A percentile compares a stretch with the other conserved stretches of the same genome.
phyloP scores from a whole-genome alignment of 352 stramenopile genomes.

The Pythium apleroticum region DNA sequence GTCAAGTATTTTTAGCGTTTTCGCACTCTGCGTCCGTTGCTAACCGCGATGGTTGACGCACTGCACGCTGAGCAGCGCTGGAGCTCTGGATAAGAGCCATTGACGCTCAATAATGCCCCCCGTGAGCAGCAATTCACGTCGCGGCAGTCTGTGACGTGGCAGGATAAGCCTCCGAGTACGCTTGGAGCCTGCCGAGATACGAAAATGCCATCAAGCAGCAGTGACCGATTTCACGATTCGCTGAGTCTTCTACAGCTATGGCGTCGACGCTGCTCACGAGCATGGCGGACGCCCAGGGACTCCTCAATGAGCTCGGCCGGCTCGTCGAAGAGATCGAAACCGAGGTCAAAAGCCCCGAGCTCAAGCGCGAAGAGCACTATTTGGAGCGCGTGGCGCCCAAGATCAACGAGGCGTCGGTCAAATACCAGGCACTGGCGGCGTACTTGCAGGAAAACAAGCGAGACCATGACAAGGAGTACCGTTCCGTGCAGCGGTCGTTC shows the following conservation, averaged over 20 bases:
- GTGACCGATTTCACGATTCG: no score
- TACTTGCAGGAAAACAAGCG: constrained; percentile 69
- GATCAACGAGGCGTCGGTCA: constrained; percentile 52
- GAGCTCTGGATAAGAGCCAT: not conserved
- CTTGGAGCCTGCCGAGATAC: not conserved
- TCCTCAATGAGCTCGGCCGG: constrained; percentile 35
- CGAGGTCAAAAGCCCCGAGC: constrained; percentile 34
- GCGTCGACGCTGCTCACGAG: constrained; percentile 32
- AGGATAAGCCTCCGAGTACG: constrained; percentile 3
- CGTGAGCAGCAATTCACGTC: not conserved
- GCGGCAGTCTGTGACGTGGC: not conserved
- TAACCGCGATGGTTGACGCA: not conserved
- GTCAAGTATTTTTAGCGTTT: not conserved
- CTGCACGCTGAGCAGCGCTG: no score
- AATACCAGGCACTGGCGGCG: constrained; percentile 60
- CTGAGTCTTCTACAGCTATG: not conserved
- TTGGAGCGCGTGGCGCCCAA: constrained; percentile 40
- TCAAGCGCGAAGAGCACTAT: constrained; percentile 63
- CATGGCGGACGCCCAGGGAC: constrained; percentile 42
- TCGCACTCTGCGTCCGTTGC: not conserved
- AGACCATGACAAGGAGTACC: constrained; percentile 46
- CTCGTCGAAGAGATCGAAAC: constrained; percentile 42
- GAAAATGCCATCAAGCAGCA: no score
- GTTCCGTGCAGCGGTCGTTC: constrained; percentile 57
- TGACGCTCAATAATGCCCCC: not conserved